Evolutionary conservation across 2,329 filamentous ascomycete species (phyloP), one percentile per base, ranked within the genome.

Genomic region (Elsinoe australis): DNA sequence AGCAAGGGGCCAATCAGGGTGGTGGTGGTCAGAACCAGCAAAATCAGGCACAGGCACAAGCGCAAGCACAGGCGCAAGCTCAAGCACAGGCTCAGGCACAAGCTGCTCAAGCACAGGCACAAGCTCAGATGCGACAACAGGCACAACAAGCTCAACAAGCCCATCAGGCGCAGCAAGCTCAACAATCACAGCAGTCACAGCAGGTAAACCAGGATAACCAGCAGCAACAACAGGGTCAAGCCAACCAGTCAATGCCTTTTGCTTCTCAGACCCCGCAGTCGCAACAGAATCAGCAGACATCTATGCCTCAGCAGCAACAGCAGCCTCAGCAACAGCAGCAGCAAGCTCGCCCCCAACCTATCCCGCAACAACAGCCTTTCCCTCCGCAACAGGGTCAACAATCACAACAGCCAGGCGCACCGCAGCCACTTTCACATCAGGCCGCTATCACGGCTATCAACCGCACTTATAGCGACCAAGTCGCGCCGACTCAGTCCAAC

Each of bases 131-230:
- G 18, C 34, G 46, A 17, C 49, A 51, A 17, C 38, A 15, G 10
- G 21, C 45, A 10, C 42, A 26, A 26, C 50, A 49, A 21, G 46
- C 26, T 7, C 49, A 53, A 48, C 22, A 31, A 31, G 19, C 22
- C 18, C 44, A 54, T 12, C 61, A 62, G 47, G 65, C 64, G 51
- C 60, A 62, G 48, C 63, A 62, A 41, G 52, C 51, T 17, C 53
- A 58, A 15, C 49, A 51, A 17, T 53, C 56, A 42, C 51, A 56
- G 26, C 57, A 57, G 47, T 45, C 48, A 9, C 59, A 58, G 49
- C 64, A 64, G 46, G 55, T 59, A 19, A 55, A 54, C n/a, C 49
- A 49, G 10, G 36, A 34, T 36, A 31, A 42, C 19, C 50, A 41
- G 9, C 47, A 52, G 29, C 52, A 54, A 36, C 39, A 45, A 12